Evolutionary conservation across 371 early-diverging fungal genomes (phyloP).

Genomic region (Dinochytrium kinnereticum): DNA sequence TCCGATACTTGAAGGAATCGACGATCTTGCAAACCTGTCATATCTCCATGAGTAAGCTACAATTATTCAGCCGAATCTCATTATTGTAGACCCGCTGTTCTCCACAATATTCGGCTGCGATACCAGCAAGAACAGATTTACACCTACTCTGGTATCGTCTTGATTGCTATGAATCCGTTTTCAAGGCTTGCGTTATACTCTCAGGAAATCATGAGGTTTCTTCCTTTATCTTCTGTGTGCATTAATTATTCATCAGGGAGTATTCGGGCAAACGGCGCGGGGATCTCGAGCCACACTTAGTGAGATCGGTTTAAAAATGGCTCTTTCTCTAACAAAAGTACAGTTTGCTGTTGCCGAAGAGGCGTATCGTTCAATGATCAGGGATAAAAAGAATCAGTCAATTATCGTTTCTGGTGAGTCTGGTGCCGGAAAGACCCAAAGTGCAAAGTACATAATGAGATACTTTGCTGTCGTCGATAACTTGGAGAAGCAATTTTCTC

Average conservation of each 20-base stretch:
- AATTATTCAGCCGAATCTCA: not conserved
- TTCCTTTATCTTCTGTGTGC: not conserved
- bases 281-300: constrained; percentile 95
- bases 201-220: constrained; percentile 73
- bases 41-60: constrained; percentile 83
- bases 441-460: constrained; percentile 95
- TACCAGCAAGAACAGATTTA: constrained; percentile 92
- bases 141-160: constrained; percentile 97
- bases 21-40: constrained; percentile 89
- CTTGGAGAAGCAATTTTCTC: constrained; percentile 32
- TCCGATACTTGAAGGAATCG: constrained; percentile 71
- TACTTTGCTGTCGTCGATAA: constrained; percentile 93
- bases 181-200: constrained; percentile 83
- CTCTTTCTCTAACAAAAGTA: too few species aligned
- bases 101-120: constrained; percentile 86
- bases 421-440: constrained; percentile 93
- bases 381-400: constrained; percentile 91
- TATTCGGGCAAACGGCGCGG: constrained; percentile 92
- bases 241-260: constrained; percentile 44
- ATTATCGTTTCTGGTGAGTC: constrained; percentile 98
- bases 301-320: not conserved
- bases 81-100: constrained; percentile 60
- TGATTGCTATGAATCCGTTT: constrained; percentile 98
- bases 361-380: constrained; percentile 94
- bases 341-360: constrained; percentile 97